These are phyloP conservation scores for Aspergillus tamarii DNA, from an alignment of 2,329 filamentous ascomycete genomes.

Conservation along the genomic window DNA sequence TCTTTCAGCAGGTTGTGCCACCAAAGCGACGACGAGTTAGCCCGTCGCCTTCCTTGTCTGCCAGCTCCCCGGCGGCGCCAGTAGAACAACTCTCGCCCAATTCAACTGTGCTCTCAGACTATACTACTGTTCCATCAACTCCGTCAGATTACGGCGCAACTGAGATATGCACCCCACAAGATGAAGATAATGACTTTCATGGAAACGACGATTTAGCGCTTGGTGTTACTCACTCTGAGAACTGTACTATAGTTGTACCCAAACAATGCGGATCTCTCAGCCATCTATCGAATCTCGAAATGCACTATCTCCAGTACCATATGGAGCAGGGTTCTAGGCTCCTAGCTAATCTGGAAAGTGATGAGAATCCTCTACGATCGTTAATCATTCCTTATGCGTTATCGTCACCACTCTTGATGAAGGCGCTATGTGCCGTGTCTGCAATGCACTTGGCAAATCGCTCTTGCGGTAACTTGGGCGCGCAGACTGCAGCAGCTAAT, in stretches of 20 bases:
- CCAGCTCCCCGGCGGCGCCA: slow-evolving; percentile 18
- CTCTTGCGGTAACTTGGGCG: slow-evolving; percentile 24
- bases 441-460: slow-evolving; percentile 42
- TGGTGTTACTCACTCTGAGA: not conserved
- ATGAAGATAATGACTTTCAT: slow-evolving; percentile 5
- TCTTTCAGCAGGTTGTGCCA: slow-evolving; percentile 29
- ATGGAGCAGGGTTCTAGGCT: slow-evolving; percentile 38
- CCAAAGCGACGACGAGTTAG: slow-evolving; percentile 28
- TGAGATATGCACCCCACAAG: not conserved
- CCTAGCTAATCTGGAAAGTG: slow-evolving; percentile 40
- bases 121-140: slow-evolving; percentile 6
- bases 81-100: slow-evolving; percentile 16
- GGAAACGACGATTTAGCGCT: slow-evolving; percentile 1
- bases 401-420: slow-evolving; percentile 40
- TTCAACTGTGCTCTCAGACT: slow-evolving; percentile 6
- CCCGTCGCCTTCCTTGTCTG: slow-evolving; percentile 21
- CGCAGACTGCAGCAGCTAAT: slow-evolving; percentile 33
- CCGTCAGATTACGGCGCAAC: slow-evolving; percentile 5
- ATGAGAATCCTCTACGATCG: slow-evolving; percentile 40
- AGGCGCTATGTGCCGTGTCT: slow-evolving; percentile 42
- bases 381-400: slow-evolving; percentile 41
- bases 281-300: slow-evolving; percentile 35
- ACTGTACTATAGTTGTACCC: slow-evolving; percentile 17
- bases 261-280: slow-evolving; percentile 25
- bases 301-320: slow-evolving; percentile 43